Evolutionary conservation across 805 yeast genomes (phyloP), one percentile per base, ranked within the genome.

Genomic region (Metschnikowia dekortorum): DNA sequence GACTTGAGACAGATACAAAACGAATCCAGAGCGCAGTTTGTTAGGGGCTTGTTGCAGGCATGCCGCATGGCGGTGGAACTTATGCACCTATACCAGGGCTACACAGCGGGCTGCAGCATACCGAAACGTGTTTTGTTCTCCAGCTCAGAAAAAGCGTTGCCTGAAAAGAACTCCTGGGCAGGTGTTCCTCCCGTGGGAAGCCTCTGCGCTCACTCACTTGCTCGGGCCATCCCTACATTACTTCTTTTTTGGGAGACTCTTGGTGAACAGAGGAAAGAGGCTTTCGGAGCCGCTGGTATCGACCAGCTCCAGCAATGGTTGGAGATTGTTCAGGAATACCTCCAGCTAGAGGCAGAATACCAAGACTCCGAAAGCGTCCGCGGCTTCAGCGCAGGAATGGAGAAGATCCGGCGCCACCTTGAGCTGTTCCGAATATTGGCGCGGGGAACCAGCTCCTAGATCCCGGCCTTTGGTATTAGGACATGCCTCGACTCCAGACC

Each of bases 221-320:
- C 45, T 8, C 45, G 45, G 30, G 45, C 45, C 30, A 33, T 42
- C 7, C 45, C 45, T 26, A n/a, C 13, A 10, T 42, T 42, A 32
- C n/a, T 32, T 11, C 37, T 42, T 11, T 42, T 22, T 33, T n/a
- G 34, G 45, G 45, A 42, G 34, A 33, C 31, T 3, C 45, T 33
- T 9, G 31, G 31, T 38, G 45, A 42, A 3, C 29, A 18, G 16
- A 32, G 30, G 11, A 9, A 4, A 11, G 43, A 39, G 14, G 43
- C 22, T 11, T 42, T 42, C n/a, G 45, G 45, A 8, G 45, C 32
- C n/a, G 16, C 30, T 11, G 6, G 13, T 14, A 13, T 26, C 8
- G 26, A 39, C 3, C 37, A 33, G 22, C 45, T 42, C 22, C 38
- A 42, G 18, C 16, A 33, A n/a, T 42, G 45, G 45, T 38, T 22